A percentile compares a stretch with the other conserved stretches of the same genome.
Conservation (phyloP, 495 filamentous ascomycete species). For the Talaromyces thailandensis region DNA sequence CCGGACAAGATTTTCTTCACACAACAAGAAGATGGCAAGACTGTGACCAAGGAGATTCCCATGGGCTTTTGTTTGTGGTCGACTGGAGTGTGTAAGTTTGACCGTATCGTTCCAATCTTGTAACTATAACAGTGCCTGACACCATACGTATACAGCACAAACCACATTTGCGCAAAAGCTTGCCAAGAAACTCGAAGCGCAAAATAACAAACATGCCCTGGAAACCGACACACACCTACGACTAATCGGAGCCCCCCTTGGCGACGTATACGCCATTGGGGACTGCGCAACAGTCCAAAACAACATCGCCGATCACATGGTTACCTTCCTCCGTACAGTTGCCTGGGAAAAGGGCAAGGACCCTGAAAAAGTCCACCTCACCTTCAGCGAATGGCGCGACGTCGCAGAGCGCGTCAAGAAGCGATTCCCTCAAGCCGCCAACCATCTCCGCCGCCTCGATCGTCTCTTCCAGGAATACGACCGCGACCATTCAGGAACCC, state of each 20-base stretch:
- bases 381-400: constrained; percentile 77
- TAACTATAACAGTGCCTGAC: not conserved
- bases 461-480: constrained; percentile 87
- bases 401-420: constrained; percentile 76
- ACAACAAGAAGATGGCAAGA: constrained; percentile 67
- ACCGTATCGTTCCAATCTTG: not conserved
- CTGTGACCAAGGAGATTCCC: constrained; percentile 82
- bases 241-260: constrained; percentile 80
- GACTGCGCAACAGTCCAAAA: constrained; percentile 96
- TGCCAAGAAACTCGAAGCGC: constrained; percentile 60
- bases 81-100: constrained; percentile 66
- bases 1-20: constrained; percentile 79
- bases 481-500: constrained; percentile 80
- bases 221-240: constrained; percentile 95
- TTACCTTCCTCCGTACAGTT: constrained; percentile 78
- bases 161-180: constrained; percentile 68
- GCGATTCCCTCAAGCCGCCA: constrained; percentile 86
- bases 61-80: constrained; percentile 98
- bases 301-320: constrained; percentile 80
- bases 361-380: constrained; percentile 72
- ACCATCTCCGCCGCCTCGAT: constrained; percentile 83
- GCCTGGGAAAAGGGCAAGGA: constrained; percentile 90
- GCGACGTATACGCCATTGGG: constrained; percentile 96
- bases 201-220: constrained; percentile 84
- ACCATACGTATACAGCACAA: constrained; percentile 46